These are phyloP conservation scores for Rutstroemia sp. DNA, from an alignment of 2,329 filamentous ascomycete genomes.

Conservation along the genomic window DNA sequence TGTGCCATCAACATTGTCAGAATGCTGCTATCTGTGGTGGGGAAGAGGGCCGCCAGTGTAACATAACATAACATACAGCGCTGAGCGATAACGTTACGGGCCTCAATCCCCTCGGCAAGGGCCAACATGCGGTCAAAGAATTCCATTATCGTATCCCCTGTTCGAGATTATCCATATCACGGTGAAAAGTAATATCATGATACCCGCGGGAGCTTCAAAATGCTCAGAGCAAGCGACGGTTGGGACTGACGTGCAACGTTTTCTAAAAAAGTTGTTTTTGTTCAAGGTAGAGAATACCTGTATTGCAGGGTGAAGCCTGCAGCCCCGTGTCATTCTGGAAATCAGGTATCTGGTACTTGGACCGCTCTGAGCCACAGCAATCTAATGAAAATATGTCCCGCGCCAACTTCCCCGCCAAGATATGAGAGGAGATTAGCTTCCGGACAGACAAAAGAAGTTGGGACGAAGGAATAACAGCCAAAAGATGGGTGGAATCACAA, in stretches of 20 bases:
- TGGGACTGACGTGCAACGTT: no score
- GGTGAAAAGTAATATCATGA: neutral
- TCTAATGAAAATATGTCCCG: neutral
- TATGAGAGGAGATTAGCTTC: no score
- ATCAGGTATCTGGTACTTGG: neutral
- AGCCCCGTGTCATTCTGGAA: neutral
- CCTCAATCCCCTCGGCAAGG: neutral
- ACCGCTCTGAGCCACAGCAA: neutral
- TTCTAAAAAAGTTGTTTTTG: no score
- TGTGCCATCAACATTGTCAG: neutral
- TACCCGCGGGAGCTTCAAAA: neutral
- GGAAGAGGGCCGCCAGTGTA: neutral
- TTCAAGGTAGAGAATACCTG: no score
- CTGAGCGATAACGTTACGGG: neutral
- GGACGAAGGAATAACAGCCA: neutral
- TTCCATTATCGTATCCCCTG: constrained; percentile 3
- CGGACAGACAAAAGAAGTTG: no score
- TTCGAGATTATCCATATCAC: neutral
- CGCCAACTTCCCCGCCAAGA: no score
- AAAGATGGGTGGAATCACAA: neutral
- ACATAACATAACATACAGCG: neutral
- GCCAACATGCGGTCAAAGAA: constrained; percentile 2
- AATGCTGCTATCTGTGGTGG: neutral
- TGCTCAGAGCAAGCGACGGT: no score
- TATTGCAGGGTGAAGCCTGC: neutral